A percentile compares a stretch with the other conserved stretches of the same genome.
phyloP scores from a whole-genome alignment of 257 asterid species.

The Paulownia fortunei region DNA sequence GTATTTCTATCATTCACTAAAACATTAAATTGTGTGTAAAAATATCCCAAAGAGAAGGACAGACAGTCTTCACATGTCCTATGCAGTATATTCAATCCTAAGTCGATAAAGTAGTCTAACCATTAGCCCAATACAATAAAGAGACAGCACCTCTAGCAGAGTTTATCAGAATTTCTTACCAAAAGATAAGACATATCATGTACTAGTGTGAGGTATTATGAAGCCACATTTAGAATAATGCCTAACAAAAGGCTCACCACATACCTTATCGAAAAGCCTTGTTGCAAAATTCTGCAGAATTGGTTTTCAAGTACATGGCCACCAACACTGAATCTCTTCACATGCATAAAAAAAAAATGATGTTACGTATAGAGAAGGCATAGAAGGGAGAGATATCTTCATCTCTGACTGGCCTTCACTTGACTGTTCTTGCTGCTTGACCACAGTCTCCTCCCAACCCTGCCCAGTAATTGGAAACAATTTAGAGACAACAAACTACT shows the following conservation, averaged over 20 bases:
- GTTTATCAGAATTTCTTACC: slow-evolving; percentile 19
- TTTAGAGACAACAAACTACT: slow-evolving; percentile 27
- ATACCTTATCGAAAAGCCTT: slow-evolving; percentile 79
- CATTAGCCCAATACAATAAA: slow-evolving; percentile 11
- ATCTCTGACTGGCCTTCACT: slow-evolving; percentile 76
- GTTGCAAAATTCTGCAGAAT: slow-evolving; percentile 86
- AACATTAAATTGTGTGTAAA: neutral
- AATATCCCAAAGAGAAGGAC: neutral
- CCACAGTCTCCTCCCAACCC: slow-evolving; percentile 99
- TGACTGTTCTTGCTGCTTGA: slow-evolving; percentile 85
- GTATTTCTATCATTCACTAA: neutral
- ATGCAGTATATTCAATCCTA: neutral
- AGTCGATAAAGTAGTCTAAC: neutral
- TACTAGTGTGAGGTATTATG: neutral
- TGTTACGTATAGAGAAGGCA: slow-evolving; percentile 87
- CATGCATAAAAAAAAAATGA: slow-evolving; percentile 85
- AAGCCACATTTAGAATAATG: slow-evolving; percentile 18
- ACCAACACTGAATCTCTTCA: slow-evolving; percentile 95
- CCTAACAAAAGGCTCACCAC: slow-evolving; percentile 27
- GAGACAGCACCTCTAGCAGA: neutral
- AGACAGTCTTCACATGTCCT: neutral
- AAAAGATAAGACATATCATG: slow-evolving; percentile 16
- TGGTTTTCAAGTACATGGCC: slow-evolving; percentile 93
- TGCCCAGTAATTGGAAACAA: slow-evolving; percentile 44
- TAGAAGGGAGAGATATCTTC: slow-evolving; percentile 91